phyloP scores from a whole-genome alignment of 202 grass and related monocot genomes.

The Alloteropsis angusta region DNA sequence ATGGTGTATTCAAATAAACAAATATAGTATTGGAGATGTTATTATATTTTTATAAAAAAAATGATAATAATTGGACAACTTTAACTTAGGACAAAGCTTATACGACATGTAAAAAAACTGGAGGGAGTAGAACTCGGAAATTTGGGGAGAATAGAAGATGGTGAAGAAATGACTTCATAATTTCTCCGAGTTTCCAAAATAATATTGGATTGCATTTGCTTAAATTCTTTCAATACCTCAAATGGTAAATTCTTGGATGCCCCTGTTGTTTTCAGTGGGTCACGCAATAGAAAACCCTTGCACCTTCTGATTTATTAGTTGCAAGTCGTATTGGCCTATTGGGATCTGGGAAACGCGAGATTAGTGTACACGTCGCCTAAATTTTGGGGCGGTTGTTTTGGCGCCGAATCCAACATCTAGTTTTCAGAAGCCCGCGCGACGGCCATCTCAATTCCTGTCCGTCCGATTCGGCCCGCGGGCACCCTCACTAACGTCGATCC shows the following conservation, averaged over 20 bases:
- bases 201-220: background rate
- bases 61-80: too few species aligned
- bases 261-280: background rate
- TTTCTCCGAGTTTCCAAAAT: background rate
- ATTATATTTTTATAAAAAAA: too few species aligned
- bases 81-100: too few species aligned
- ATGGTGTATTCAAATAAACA: too few species aligned
- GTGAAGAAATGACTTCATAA: too few species aligned
- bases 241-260: background rate
- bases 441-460: background rate
- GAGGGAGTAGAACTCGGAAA: too few species aligned
- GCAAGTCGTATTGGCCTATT: too few species aligned
- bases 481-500: background rate
- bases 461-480: background rate
- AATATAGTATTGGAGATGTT: too few species aligned
- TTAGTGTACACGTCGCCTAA: background rate
- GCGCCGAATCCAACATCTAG: background rate
- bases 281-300: background rate
- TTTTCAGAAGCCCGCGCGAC: conserved; percentile 21
- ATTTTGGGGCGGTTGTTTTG: background rate
- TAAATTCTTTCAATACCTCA: background rate
- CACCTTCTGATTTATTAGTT: background rate
- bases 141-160: too few species aligned
- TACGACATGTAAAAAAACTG: too few species aligned
- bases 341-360: background rate